Conservation (phyloP, 2,329 filamentous ascomycete species). For the Coniochaeta sp. region DNA sequence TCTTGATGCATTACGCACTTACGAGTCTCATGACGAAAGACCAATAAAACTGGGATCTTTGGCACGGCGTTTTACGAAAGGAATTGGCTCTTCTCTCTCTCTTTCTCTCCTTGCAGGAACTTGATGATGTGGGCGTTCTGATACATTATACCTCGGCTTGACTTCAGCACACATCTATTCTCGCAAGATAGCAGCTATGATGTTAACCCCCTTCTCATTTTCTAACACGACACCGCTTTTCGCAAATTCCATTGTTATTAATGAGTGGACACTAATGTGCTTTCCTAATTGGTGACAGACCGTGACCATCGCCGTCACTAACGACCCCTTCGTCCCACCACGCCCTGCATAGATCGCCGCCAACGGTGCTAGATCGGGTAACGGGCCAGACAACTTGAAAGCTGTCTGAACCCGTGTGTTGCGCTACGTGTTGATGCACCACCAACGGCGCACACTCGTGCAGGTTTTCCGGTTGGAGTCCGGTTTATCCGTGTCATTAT, state of each 20-base stretch:
- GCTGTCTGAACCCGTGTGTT: background rate
- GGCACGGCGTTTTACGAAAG: background rate
- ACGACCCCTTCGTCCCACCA: conserved; percentile 1
- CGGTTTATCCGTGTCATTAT: background rate
- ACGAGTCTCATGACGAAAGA: background rate
- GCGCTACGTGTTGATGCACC: background rate
- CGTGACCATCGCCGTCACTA: conserved; percentile 25
- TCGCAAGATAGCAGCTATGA: background rate
- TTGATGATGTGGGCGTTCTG: conserved; percentile 2
- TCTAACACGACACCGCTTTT: background rate
- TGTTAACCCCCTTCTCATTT: background rate
- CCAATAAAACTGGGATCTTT: background rate
- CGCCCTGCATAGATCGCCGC: background rate
- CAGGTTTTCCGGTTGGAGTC: background rate
- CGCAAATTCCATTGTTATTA: conserved; percentile 5
- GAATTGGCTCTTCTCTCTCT: background rate
- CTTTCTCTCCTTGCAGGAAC: background rate
- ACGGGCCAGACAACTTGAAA: background rate
- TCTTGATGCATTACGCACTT: background rate
- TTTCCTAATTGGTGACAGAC: conserved; percentile 30
- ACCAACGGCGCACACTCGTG: background rate
- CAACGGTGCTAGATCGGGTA: background rate
- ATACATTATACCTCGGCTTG: background rate
- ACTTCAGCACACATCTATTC: conserved; percentile 1
- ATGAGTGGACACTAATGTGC: conserved; percentile 28